Evolutionary conservation across 805 yeast genomes (phyloP).

Genomic region (Candida incommunis): DNA sequence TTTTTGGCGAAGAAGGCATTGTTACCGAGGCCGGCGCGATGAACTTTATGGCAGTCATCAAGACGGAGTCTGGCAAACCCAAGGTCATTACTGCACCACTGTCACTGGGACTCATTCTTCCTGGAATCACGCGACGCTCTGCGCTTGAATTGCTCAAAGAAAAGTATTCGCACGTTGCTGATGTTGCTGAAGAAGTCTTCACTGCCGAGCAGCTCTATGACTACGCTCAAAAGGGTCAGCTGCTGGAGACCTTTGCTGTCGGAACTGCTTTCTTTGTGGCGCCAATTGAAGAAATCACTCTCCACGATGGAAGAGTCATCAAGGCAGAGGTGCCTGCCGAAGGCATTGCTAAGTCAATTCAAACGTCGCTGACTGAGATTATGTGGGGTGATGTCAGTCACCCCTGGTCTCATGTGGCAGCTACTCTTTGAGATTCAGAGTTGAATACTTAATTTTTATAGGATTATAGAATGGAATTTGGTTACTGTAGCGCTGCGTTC

Average conservation of each 20-base stretch:
- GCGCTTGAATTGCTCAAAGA: conserved; percentile 25
- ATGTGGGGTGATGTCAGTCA: background rate
- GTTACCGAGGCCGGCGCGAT: conserved; percentile 44
- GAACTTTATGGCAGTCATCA: conserved; percentile 35
- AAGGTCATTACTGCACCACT: conserved; percentile 39
- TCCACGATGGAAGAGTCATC: background rate
- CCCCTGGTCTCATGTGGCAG: background rate
- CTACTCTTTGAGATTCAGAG: background rate
- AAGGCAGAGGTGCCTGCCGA: background rate
- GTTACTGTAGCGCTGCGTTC: too few relatives aligned
- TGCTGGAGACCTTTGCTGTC: conserved; percentile 39
- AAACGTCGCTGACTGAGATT: background rate
- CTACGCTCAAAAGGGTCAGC: conserved; percentile 31
- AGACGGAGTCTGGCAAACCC: conserved; percentile 25
- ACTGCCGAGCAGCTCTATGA: conserved; percentile 33
- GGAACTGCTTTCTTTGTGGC: conserved; percentile 43
- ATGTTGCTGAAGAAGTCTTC: conserved; percentile 32
- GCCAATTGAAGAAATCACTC: conserved; percentile 28
- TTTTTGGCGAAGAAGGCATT: conserved; percentile 35
- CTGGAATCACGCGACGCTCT: conserved; percentile 39
- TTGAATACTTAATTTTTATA: too few relatives aligned
- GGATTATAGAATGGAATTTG: too few relatives aligned
- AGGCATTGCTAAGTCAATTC: background rate
- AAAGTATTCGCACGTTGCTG: conserved; percentile 23
- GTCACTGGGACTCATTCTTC: conserved; percentile 35